phyloP scores from a whole-genome alignment of 2,329 filamentous ascomycete species.

The Parafenestella ontariensis region DNA sequence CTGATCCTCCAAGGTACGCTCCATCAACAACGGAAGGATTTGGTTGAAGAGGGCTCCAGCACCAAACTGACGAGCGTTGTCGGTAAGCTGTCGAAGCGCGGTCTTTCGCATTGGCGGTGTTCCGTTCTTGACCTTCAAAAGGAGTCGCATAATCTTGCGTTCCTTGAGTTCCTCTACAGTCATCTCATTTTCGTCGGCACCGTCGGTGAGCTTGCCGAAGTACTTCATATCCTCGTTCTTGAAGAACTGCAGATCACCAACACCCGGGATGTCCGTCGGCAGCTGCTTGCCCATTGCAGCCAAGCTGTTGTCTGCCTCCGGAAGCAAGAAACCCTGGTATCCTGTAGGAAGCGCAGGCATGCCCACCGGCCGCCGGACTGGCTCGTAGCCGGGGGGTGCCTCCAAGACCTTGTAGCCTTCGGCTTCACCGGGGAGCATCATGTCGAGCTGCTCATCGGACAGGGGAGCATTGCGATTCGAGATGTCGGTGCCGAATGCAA shows the following conservation, averaged over 20 bases:
- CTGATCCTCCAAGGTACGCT: conserved; percentile 96
- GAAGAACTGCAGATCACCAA: conserved; percentile 96
- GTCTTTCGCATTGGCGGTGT: conserved; percentile 99
- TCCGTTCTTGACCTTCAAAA: conserved; percentile 99
- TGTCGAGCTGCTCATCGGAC: conserved; percentile 92
- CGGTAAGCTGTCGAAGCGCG: conserved; percentile 92
- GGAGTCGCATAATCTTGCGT: conserved; percentile 95
- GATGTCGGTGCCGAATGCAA: conserved; percentile 80
- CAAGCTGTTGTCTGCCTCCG: conserved; percentile 85
- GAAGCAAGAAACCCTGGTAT: conserved; percentile 91
- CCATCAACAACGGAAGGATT: conserved; percentile 95
- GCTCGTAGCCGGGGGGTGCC: conserved; percentile 90
- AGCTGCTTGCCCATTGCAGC: conserved; percentile 82
- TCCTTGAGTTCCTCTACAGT: conserved; percentile 97
- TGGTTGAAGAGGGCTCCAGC: conserved; percentile 95
- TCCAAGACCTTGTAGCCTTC: conserved; percentile 93
- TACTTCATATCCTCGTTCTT: conserved; percentile 99
- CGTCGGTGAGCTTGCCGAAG: conserved; percentile 96
- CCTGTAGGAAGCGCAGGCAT: conserved; percentile 75
- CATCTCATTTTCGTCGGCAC: conserved; percentile 87
- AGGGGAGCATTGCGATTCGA: conserved; percentile 79
- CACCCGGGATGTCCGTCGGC: conserved; percentile 92
- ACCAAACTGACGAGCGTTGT: conserved; percentile 95
- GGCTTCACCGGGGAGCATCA: conserved; percentile 84
- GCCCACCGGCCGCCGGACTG: conserved; percentile 74